phyloP scores from a whole-genome alignment of 2,329 filamentous ascomycete species.

The Claviceps monticola region DNA sequence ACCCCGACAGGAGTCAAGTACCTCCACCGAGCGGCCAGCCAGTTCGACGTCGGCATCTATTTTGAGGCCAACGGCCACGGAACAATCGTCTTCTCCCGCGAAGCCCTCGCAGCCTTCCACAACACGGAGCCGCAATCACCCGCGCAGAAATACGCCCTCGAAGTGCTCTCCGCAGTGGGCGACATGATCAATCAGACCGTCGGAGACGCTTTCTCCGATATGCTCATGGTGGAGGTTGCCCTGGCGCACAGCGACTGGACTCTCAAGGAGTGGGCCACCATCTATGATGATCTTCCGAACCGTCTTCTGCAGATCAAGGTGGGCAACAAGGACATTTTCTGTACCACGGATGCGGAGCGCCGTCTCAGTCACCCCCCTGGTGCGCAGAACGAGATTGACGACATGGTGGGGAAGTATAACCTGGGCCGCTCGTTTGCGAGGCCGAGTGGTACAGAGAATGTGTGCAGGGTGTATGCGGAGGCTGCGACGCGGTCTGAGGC shows the following conservation, averaged over 20 bases:
- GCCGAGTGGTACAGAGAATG: conserved; percentile 90
- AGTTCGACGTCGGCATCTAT: conserved; percentile 93
- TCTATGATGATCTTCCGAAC: conserved; percentile 90
- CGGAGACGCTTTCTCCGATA: conserved; percentile 88
- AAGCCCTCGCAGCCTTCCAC: conserved; percentile 65
- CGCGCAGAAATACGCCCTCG: conserved; percentile 78
- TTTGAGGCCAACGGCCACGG: conserved; percentile 98
- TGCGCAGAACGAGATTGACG: conserved; percentile 75
- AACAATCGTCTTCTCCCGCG: conserved; percentile 84
- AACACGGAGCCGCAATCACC: conserved; percentile 77
- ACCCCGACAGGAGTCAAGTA: conserved; percentile 96
- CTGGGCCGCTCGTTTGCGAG: conserved; percentile 82
- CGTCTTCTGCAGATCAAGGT: conserved; percentile 90
- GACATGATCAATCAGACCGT: conserved; percentile 98
- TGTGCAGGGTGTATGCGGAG: conserved; percentile 90
- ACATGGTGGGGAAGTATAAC: conserved; percentile 77
- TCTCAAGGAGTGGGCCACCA: conserved; percentile 80
- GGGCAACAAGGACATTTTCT: conserved; percentile 73
- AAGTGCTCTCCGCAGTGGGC: conserved; percentile 67
- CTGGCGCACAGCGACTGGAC: conserved; percentile 90
- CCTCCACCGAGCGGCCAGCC: conserved; percentile 88
- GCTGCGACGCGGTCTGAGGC: conserved; percentile 80
- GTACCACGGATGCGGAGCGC: conserved; percentile 84
- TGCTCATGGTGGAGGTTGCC: conserved; percentile 90
- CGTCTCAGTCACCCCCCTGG: conserved; percentile 67